A percentile compares a stretch with the other conserved stretches of the same genome.
Evolutionary conservation across 805 yeast species (phyloP).

Genomic region (Metschnikowia lachancei): DNA sequence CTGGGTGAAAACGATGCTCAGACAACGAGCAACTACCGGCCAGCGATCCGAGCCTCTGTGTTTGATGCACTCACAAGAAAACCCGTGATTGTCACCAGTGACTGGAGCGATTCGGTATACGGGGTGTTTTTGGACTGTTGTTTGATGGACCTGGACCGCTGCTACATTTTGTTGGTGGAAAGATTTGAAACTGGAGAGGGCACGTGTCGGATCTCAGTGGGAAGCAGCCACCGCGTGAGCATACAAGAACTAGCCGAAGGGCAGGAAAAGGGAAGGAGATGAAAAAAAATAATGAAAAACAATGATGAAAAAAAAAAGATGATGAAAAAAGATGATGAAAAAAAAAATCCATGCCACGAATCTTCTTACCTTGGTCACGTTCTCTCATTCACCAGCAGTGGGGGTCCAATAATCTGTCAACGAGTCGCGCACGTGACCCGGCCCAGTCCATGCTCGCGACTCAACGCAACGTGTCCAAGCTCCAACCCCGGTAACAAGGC

Average conservation of each 20-base stretch:
- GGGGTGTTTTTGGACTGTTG: slow-evolving; percentile 42
- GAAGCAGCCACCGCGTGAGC: slow-evolving; percentile 23
- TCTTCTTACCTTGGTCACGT: not conserved
- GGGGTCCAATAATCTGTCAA: too few relatives aligned
- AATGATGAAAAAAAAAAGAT: too few relatives aligned
- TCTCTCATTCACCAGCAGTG: not conserved
- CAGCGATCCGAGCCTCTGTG: slow-evolving; percentile 46
- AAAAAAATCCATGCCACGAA: too few relatives aligned
- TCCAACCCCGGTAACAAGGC: not conserved
- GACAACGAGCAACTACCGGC: slow-evolving; percentile 33
- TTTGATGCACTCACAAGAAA: slow-evolving; percentile 28
- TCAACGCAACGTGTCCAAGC: slow-evolving; percentile 8
- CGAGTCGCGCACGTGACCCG: slow-evolving; percentile 8
- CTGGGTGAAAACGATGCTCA: slow-evolving; percentile 18
- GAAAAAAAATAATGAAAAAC: not conserved
- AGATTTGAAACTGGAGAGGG: slow-evolving; percentile 50
- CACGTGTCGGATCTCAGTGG: slow-evolving; percentile 36
- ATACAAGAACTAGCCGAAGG: not conserved
- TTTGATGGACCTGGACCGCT: slow-evolving; percentile 24
- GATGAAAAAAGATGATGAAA: not conserved
- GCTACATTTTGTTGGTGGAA: slow-evolving; percentile 44
- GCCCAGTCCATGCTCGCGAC: not conserved
- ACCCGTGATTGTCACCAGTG: slow-evolving; percentile 35
- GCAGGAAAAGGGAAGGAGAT: not conserved
- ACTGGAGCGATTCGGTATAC: slow-evolving; percentile 42